Base-by-base conservation (phyloP, 768 basidiomycete species). In the Cystobasidium onofrii region DNA sequence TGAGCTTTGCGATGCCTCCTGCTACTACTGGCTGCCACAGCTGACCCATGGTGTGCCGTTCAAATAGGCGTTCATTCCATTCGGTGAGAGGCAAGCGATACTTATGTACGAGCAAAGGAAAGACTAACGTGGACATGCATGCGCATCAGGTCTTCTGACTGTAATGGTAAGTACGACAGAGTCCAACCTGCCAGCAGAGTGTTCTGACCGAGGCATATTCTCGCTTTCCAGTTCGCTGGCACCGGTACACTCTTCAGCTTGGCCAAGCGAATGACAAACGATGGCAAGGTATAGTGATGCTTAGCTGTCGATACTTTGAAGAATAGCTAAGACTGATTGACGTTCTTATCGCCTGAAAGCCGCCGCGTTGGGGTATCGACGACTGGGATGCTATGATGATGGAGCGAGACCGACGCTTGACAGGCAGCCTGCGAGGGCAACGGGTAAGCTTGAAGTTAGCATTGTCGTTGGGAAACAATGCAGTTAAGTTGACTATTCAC, bases 341-440 rank as follows among this genome's bases (percentile, higher is more conserved):
- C n/a, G n/a, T n/a, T n/a, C n/a, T n/a, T n/a, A n/a, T n/a, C 34
- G 3, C 44, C 7, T 0, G 1, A 10, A 70, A 95, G 92, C 88
- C 89, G 67, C 86, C 90, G 36, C 86, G 95, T 62, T 94, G 93
- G 79, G 85, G 87, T 65, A 80, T 95, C 39, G 95, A 97, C 79
- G 82, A 85, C 25, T 98, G 92, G 92, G 95, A 98, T 75, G 86
- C 90, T 66, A 91, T 90, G 89, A 91, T 98, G 92, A 92, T 97
- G 88, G 86, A 88, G 79, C 85, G 95, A 71, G 95, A 98, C 83
- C 84, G 86, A 79, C 85, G 90, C 76, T 81, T 98, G 79, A 96
- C 93, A 1, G 95, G 95, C 15, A 89, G 90, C 80, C 78, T 83
- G 78, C 86, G 95, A 76, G 92, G 92, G 67, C 95, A 97, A 81